Evolutionary conservation across 179 eudicot species (phyloP).

Genomic region (Silene coronaria): DNA sequence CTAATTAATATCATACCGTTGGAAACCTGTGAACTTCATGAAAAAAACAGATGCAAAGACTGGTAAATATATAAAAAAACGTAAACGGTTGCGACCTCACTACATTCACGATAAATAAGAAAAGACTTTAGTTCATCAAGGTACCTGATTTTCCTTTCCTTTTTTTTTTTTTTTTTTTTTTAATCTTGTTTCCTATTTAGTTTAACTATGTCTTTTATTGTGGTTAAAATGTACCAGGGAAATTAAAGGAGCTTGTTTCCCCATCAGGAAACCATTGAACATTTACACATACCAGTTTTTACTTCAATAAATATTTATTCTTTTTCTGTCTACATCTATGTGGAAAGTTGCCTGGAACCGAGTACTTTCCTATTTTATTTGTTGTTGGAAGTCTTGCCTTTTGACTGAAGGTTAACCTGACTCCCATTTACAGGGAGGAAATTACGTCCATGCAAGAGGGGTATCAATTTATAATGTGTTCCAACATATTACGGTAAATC

Average conservation of each 20-base stretch:
- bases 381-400: slow-evolving; percentile 4
- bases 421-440: slow-evolving; percentile 64
- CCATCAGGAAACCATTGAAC: background rate
- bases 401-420: background rate
- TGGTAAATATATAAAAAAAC: too few species aligned
- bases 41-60: background rate
- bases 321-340: background rate
- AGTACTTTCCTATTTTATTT: background rate
- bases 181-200: background rate
- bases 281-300: background rate
- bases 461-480: slow-evolving; percentile 59
- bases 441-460: slow-evolving; percentile 87
- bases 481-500: slow-evolving; percentile 64
- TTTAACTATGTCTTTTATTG: background rate
- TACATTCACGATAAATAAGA: too few species aligned
- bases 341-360: background rate
- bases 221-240: background rate
- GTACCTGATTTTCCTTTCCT: too few species aligned
- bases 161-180: background rate
- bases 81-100: too few species aligned
- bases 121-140: too few species aligned
- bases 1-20: background rate
- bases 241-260: background rate
- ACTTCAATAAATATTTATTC: too few species aligned
- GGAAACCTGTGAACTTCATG: background rate